Conservation (phyloP, 1,284 basidiomycete species). For the Heterobasidion parviporum region DNA sequence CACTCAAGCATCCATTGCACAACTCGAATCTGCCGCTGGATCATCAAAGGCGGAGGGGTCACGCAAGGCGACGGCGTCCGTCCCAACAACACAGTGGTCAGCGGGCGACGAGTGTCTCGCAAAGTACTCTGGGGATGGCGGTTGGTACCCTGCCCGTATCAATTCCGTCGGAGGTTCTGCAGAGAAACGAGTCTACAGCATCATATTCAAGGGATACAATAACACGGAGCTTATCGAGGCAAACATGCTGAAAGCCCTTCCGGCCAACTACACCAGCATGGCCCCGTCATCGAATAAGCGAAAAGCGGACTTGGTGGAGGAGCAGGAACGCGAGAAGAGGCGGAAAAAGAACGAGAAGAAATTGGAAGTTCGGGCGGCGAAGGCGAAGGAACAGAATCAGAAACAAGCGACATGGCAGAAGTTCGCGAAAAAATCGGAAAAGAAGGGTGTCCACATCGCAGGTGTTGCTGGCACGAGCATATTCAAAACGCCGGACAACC, state of each 20-base stretch:
- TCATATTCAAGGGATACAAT: slow-evolving; percentile 94
- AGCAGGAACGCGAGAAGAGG: slow-evolving; percentile 86
- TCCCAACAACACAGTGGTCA: slow-evolving; percentile 42
- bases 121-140: slow-evolving; percentile 84
- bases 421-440: slow-evolving; percentile 94
- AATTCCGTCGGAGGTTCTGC: slow-evolving; percentile 81
- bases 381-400: slow-evolving; percentile 82
- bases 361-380: slow-evolving; percentile 75
- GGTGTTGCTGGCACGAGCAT: slow-evolving; percentile 87
- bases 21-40: slow-evolving; percentile 51
- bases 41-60: slow-evolving; percentile 45
- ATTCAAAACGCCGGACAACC: slow-evolving; percentile 95
- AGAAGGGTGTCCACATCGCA: slow-evolving; percentile 88
- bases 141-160: slow-evolving; percentile 90
- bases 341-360: slow-evolving; percentile 98
- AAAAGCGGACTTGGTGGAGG: slow-evolving; percentile 74
- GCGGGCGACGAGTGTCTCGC: slow-evolving; percentile 94
- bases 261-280: slow-evolving; percentile 37
- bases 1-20: slow-evolving; percentile 68
- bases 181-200: slow-evolving; percentile 83
- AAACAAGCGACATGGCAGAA: slow-evolving; percentile 96
- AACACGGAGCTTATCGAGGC: slow-evolving; percentile 85
- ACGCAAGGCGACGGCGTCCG: slow-evolving; percentile 34
- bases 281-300: slow-evolving; percentile 51
- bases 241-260: slow-evolving; percentile 64